Conservation (phyloP, 1,284 basidiomycete genomes). For the Neolentinus lepideus region DNA sequence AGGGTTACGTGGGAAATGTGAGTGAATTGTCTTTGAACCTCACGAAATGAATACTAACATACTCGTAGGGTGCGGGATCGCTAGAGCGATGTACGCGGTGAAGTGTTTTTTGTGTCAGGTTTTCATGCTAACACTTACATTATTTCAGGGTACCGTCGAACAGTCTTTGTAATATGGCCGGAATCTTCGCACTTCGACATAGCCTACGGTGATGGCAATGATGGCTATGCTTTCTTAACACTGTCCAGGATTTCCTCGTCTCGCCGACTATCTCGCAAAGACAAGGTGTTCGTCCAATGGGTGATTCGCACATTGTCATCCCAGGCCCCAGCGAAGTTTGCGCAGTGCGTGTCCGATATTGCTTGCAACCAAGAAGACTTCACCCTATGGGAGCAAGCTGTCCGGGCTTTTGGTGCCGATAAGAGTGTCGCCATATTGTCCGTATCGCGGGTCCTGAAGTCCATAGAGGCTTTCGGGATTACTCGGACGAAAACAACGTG, state of each 20-base stretch:
- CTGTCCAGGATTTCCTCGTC: constrained; percentile 8
- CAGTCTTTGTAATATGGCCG: constrained; percentile 32
- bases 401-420: constrained; percentile 10
- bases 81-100: constrained; percentile 11
- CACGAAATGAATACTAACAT: constrained; percentile 10
- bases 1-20: constrained; percentile 37
- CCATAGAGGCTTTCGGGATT: constrained; percentile 19
- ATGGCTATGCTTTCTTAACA: constrained; percentile 16
- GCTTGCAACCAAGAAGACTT: constrained; percentile 22
- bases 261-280: neutral
- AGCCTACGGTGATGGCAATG: constrained; percentile 15
- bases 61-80: constrained; percentile 10
- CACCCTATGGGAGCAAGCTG: constrained; percentile 18
- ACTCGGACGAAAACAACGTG: constrained; percentile 14
- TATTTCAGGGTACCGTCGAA: constrained; percentile 31
- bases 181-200: constrained; percentile 19
- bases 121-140: neutral
- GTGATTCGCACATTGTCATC: neutral
- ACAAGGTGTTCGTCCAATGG: neutral
- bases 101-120: neutral
- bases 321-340: neutral
- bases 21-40: constrained; percentile 15
- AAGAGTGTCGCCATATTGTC: neutral
- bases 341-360: constrained; percentile 7
- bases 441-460: constrained; percentile 12